Base-by-base conservation (phyloP, 768 basidiomycete species). In the Rhizopogon sp. region DNA sequence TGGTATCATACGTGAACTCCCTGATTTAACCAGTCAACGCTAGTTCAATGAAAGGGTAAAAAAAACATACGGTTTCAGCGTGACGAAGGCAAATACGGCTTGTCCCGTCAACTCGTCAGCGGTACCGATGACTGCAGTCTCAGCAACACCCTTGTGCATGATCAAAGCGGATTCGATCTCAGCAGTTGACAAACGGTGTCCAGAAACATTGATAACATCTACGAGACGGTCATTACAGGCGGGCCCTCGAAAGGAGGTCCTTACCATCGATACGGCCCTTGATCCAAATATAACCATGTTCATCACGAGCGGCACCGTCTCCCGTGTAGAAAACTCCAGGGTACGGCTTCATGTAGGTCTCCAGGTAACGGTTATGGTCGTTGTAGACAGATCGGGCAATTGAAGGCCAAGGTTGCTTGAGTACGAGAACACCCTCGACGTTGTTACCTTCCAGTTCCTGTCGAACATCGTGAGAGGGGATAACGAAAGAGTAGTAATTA, bases 171-270 rank as follows among this genome's bases (percentile, higher is more conserved):
- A 93, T 75, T 99, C 96, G 57, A 99, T 97, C 74, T 98, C 96
- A 53, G 96, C 96, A 3, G 96, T 99, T 42, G 93, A 95, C 52
- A 99, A 76, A 63, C 96, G 87, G 71, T 99, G 96, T 1, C 96
- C 96, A 41, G 96, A 95, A 33, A 98, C 95, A 72, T 98, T 98
- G 81, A 97, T 97, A 56, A 97, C 94, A 74, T 96, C 90, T 90
- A 62, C 11, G 55, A 40, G 39, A 49, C 10, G 20, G 20, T 49
- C 14, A 49, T 49, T 49, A 49, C 35, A 37, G 47, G 35, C 35
- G 47, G 35, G 33, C 22, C n/a, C 41, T 50, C 53, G 52, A 54
- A 56, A 56, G 51, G 22, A 42, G 47, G 17, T 56, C 79, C 72
- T 60, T 79, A 82, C 89, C 94, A 70, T 99, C 97, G 49, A 98